Evolutionary conservation across 2,329 filamentous ascomycete species (phyloP).

Genomic region (Tolypocladium sp.): DNA sequence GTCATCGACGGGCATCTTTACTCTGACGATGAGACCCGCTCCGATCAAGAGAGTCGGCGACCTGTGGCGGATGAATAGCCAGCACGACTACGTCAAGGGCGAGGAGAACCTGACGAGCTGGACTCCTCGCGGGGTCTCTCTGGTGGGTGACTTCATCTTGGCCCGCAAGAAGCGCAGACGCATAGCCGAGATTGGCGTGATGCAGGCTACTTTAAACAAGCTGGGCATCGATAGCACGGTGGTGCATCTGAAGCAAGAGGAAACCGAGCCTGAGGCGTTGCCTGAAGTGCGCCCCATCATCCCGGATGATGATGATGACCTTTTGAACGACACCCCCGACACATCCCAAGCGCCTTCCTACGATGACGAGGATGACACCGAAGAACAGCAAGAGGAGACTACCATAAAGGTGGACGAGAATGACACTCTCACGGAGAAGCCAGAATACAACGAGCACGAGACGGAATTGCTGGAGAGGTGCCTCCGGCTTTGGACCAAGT

Average conservation of each 20-base stretch:
- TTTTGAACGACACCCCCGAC: constrained; percentile 49
- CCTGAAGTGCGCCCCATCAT: constrained; percentile 31
- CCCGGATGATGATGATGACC: constrained; percentile 46
- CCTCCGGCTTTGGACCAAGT: constrained; percentile 55
- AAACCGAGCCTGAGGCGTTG: constrained; percentile 25
- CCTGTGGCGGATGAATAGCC: constrained; percentile 92
- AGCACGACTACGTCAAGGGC: constrained; percentile 91
- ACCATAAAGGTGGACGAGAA: constrained; percentile 10
- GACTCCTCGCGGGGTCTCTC: constrained; percentile 80
- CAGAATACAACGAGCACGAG: constrained; percentile 39
- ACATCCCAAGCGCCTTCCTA: constrained; percentile 33
- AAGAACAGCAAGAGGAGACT: constrained; percentile 12
- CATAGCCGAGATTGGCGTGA: constrained; percentile 70
- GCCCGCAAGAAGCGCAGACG: constrained; percentile 66
- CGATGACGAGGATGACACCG: constrained; percentile 16
- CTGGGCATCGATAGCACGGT: constrained; percentile 39
- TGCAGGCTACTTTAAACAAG: constrained; percentile 55
- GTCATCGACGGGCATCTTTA: constrained; percentile 80
- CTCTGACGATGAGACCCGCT: constrained; percentile 73
- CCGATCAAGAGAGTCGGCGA: constrained; percentile 88
- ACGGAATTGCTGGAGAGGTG: constrained; percentile 42
- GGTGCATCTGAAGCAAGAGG: constrained; percentile 19
- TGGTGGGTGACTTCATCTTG: constrained; percentile 80
- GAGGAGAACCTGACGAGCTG: constrained; percentile 80
- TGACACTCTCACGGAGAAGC: constrained; percentile 8